A percentile compares a stretch with the other conserved stretches of the same genome.
Evolutionary conservation across 768 basidiomycete species (phyloP).

Genomic region (Agrocybe pediades): DNA sequence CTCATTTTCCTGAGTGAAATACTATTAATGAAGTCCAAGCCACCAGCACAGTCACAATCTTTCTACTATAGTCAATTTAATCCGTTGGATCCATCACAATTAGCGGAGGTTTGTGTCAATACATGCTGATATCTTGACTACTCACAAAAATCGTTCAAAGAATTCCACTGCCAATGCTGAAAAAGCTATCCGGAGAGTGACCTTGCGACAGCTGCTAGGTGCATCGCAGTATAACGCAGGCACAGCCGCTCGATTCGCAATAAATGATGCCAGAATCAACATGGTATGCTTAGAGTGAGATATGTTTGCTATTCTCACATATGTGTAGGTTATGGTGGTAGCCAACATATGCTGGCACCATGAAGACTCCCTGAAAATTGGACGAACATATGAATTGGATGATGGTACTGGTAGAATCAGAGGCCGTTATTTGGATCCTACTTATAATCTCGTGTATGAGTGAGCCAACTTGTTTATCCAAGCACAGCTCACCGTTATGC

Average conservation of each 20-base stretch:
- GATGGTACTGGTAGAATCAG: conserved; percentile 33
- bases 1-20: too few species aligned
- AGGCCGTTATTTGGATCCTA: conserved; percentile 7
- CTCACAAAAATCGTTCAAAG: not conserved
- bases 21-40: not conserved
- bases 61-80: not conserved
- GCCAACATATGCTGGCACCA: conserved; percentile 17
- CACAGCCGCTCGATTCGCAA: not conserved
- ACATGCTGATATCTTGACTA: not conserved
- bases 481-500: not conserved
- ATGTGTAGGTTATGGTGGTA: conserved; percentile 20
- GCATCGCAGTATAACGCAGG: conserved; percentile 7
- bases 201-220: conserved; percentile 19
- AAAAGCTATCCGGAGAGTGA: conserved; percentile 17
- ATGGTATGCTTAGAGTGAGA: conserved; percentile 10
- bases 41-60: not conserved
- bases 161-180: conserved; percentile 12
- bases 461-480: not conserved
- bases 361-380: not conserved
- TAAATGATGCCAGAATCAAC: conserved; percentile 12
- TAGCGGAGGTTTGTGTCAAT: not conserved
- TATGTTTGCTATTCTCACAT: not conserved
- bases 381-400: conserved; percentile 22
- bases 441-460: conserved; percentile 9
- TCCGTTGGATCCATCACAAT: not conserved